Evolutionary conservation across 2,329 filamentous ascomycete genomes (phyloP).

Genomic region (Xylogone sp.): DNA sequence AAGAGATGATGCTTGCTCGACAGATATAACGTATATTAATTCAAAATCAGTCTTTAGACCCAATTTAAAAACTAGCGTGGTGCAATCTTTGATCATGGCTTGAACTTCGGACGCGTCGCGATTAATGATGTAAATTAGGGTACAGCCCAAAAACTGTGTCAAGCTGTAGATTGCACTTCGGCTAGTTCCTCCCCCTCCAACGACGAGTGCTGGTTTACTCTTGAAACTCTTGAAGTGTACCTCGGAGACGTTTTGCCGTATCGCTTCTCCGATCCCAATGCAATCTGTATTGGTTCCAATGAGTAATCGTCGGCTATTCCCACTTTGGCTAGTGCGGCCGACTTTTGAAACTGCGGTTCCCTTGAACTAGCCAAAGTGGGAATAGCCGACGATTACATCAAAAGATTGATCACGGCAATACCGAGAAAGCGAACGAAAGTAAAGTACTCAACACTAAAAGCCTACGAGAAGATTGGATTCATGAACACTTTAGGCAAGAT

Average conservation of each 20-base stretch:
- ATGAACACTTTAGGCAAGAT: too few species aligned
- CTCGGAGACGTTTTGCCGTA: slow-evolving; percentile 47
- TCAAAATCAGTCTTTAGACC: too few species aligned
- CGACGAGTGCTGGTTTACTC: slow-evolving; percentile 59
- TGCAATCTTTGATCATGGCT: slow-evolving; percentile 4
- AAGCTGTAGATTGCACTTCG: slow-evolving; percentile 68
- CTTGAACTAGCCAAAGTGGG: too few species aligned
- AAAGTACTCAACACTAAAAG: too few species aligned
- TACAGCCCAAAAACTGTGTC: slow-evolving; percentile 11
- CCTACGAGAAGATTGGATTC: too few species aligned
- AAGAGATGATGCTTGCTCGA: neutral
- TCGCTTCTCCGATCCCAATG: slow-evolving; percentile 71
- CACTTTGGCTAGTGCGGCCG: too few species aligned
- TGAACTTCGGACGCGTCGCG: slow-evolving; percentile 13
- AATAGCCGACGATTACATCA: too few species aligned
- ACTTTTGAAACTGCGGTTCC: too few species aligned
- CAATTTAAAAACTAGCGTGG: too few species aligned
- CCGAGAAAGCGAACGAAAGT: too few species aligned
- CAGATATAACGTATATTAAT: neutral
- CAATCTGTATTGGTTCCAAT: slow-evolving; percentile 82
- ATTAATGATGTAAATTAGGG: slow-evolving; percentile 17
- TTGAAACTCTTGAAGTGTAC: slow-evolving; percentile 1
- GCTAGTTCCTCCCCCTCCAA: slow-evolving; percentile 65
- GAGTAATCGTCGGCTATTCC: too few species aligned
- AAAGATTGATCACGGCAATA: too few species aligned